Base-by-base conservation (phyloP, 192 early-diverging fungal genomes). In the Backusella tuberculispora region DNA sequence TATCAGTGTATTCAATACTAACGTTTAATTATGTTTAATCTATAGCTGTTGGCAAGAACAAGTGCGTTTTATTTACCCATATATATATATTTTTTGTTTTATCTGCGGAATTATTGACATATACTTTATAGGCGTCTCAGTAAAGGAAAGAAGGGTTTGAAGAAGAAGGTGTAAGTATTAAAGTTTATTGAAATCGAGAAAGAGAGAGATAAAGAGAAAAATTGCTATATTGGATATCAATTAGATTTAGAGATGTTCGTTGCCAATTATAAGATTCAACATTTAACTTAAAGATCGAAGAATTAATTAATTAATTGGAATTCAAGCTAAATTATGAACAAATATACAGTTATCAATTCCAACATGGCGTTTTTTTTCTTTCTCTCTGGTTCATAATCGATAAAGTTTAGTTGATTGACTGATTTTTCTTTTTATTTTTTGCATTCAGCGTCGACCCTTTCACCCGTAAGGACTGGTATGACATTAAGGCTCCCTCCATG, bases 391-490 rank as follows among this genome's bases (percentile, higher is more conserved):
- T 56, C 19, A 21, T 24, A 24, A 5, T 24, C 24, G 19, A 21
- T 56, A 24, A 21, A 56, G 21, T 56, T 8, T 24, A 46, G 43
- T n/a, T 47, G 69, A 70, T 70, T 47, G 21, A 29, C 37, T 65
- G 29, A 34, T 34, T 70, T 34, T 0, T 44, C 24, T 42, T 69
- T 34, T 19, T 68, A 41, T 47, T 37, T 50, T 26, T 46, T 19
- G 19, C 4, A 45, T 47, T 75, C 83, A 96, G 93, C 84, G 90
- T 98, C 83, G 98, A 99, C 86, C 97, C 98, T 86, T 99, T 98
- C 93, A 94, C 94, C 89, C 94, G 98, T 78, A 99, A 99, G 91
- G 98, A 99, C 86, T 99, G 98, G 98, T 99, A 98, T 85, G 96
- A 98, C 83, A 91, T 99, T 89, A 98, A 97, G 89, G 98, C 95